Percentiles rank a stretch among this genome's conserved stretches.
Evolutionary conservation across 345 rosid genomes (phyloP).

Genomic region (Pistacia vera): DNA sequence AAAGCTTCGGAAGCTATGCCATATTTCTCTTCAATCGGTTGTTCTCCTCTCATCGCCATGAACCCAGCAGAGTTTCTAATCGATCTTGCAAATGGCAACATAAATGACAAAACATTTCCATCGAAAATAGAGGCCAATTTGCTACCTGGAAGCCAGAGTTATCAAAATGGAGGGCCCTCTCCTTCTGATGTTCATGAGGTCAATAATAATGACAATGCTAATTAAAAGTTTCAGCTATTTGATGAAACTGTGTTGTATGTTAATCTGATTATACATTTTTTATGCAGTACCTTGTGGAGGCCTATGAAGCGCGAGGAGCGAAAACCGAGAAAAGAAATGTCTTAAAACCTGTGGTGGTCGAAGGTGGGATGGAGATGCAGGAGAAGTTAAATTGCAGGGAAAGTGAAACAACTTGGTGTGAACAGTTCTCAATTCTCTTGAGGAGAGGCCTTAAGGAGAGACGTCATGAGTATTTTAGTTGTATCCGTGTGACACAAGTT

Average conservation of each 20-base stretch:
- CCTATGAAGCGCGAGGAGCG: constrained; percentile 9
- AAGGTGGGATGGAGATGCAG: constrained; percentile 12
- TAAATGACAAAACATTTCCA: constrained; percentile 31
- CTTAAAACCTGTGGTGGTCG: background rate
- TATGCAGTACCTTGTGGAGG: constrained; percentile 29
- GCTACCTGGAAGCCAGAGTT: background rate
- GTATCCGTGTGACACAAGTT: constrained; percentile 29
- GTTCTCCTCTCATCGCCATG: constrained; percentile 34
- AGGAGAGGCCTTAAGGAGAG: constrained; percentile 31
- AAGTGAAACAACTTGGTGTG: constrained; percentile 34
- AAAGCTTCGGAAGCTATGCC: constrained; percentile 34
- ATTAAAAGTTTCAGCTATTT: background rate
- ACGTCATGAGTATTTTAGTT: constrained; percentile 35
- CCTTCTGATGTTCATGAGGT: constrained; percentile 29
- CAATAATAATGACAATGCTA: background rate
- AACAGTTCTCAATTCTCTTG: constrained; percentile 33
- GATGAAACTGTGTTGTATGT: background rate
- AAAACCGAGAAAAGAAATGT: constrained; percentile 7
- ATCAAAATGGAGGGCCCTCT: constrained; percentile 9
- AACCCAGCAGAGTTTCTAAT: constrained; percentile 41
- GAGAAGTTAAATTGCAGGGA: constrained; percentile 5
- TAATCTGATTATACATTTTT: background rate
- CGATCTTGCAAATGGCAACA: constrained; percentile 39
- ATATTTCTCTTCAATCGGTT: constrained; percentile 38
- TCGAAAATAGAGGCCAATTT: constrained; percentile 23